Percentiles rank a stretch among this genome's conserved stretches.
Conservation (phyloP, 1,139 yeast genomes). For the Blastobotrys petasosporus region DNA sequence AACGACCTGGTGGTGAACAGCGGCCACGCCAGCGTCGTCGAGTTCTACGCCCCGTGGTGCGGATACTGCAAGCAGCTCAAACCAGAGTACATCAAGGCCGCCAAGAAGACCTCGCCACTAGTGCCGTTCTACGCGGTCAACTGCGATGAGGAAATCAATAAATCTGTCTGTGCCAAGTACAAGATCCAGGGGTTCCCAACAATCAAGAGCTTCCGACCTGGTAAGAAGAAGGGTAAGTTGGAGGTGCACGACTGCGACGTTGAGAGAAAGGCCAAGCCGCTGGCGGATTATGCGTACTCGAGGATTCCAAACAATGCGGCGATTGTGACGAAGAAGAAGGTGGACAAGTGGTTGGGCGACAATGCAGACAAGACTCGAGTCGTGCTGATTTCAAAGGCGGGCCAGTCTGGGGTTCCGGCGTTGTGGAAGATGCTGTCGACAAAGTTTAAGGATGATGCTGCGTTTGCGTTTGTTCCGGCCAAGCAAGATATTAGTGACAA, state of each 20-base stretch:
- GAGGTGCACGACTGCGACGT: conserved; percentile 67
- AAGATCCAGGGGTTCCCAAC: conserved; percentile 77
- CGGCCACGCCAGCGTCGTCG: conserved; percentile 77
- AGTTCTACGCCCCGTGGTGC: conserved; percentile 98
- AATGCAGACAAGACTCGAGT: conserved; percentile 23
- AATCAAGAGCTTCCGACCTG: conserved; percentile 68
- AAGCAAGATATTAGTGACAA: conserved; percentile 23
- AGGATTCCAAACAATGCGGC: conserved; percentile 70
- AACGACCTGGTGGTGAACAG: conserved; percentile 58
- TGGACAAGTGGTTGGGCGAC: conserved; percentile 15
- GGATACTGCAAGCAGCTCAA: conserved; percentile 70
- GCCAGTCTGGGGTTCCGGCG: conserved; percentile 44
- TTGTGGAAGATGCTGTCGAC: conserved; percentile 67
- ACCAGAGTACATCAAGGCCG: conserved; percentile 62
- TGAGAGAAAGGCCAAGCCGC: conserved; percentile 53
- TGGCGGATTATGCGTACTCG: conserved; percentile 53
- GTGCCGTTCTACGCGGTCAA: conserved; percentile 79
- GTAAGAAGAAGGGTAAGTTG: conserved; percentile 54
- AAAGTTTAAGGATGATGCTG: conserved; percentile 49
- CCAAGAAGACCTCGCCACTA: conserved; percentile 51
- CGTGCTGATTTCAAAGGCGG: conserved; percentile 25
- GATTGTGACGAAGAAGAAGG: conserved; percentile 23
- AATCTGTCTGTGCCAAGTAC: conserved; percentile 62
- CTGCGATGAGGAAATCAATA: conserved; percentile 68
- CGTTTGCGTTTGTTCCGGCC: conserved; percentile 36